Evolutionary conservation across 2,329 filamentous ascomycete genomes (phyloP), one percentile per base, ranked within the genome.

Genomic region (Cryphonectria nitschkei): DNA sequence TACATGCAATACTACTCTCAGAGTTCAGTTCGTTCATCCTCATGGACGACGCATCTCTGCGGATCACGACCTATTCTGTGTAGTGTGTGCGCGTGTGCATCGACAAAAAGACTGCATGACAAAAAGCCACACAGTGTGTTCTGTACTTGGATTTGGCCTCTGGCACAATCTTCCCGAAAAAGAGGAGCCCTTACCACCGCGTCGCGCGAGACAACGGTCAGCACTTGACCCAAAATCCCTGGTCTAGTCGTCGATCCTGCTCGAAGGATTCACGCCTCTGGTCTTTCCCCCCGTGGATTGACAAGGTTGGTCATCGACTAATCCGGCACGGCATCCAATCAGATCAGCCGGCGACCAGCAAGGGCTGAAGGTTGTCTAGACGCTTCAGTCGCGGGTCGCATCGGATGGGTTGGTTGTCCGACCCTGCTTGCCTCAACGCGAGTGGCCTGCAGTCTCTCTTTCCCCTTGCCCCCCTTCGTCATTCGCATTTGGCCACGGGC

Each of bases 261-360:
- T 63, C 68, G 70, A 72, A 72, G 70, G 70, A 72, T 72, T 65
- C 41, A 52, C 6, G 67, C 68, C 69, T 66, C 65, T 60, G 34
- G 37, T 46, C 60, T 67, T 54, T 60, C 56, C 65, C 13, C 14
- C 29, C 19, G 39, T 64, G 52, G 52, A 56, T 13, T 68, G 65
- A 65, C 52, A 70, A 70, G 41, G 26, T 64, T 64, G 61, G 13
- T 26, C 16, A 19, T 68, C 37, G 68, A 68, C 43, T 66, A 50
- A 58, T 50, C 63, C 60, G 29, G 60, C 58, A 39, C 71, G 61
- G 61, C 62, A 68, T 63, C 64, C 66, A 54, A 50, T 54, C 58
- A 67, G 46, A 62, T n/a, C 41, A 60, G n/a, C 62, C 39, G 46
- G n/a, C 65, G 56, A 69, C 41, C 41, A 56, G 29, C 62, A 65